phyloP scores from a whole-genome alignment of 257 asterid genomes.

The Solanum ossicruentum region DNA sequence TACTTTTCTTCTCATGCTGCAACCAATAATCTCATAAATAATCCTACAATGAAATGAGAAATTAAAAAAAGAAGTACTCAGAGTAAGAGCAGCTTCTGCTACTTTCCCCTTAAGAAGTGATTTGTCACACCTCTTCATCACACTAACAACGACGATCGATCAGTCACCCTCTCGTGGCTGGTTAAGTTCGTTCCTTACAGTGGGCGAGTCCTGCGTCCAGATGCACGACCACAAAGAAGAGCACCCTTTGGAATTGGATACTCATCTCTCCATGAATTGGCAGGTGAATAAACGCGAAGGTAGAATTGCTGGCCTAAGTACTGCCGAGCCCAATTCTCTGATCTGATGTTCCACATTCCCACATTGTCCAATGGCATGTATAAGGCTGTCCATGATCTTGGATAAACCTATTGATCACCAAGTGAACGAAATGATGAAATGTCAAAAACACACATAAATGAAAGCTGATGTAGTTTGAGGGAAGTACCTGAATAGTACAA shows the following conservation, averaged over 20 bases:
- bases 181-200: not conserved
- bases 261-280: conserved; percentile 35
- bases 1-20: not conserved
- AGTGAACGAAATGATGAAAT: not conserved
- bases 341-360: conserved; percentile 41
- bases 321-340: conserved; percentile 34
- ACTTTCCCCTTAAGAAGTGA: not conserved
- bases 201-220: conserved; percentile 16
- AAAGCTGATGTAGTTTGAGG: not conserved
- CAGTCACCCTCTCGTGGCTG: conserved; percentile 27
- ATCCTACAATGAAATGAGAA: not conserved
- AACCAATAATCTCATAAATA: not conserved
- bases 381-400: conserved; percentile 31
- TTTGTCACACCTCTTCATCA: not conserved
- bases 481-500: conserved; percentile 20
- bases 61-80: not conserved
- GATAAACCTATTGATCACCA: conserved; percentile 21
- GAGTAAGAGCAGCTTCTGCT: not conserved
- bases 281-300: conserved; percentile 25
- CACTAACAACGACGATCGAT: not conserved
- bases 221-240: conserved; percentile 32
- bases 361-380: conserved; percentile 42
- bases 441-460: not conserved
- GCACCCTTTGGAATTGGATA: conserved; percentile 29
- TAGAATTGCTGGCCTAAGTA: conserved; percentile 39